These are phyloP conservation scores for Trypanosoma conorhini DNA, from an alignment of 208 protist genomes.

Conservation along the genomic window DNA sequence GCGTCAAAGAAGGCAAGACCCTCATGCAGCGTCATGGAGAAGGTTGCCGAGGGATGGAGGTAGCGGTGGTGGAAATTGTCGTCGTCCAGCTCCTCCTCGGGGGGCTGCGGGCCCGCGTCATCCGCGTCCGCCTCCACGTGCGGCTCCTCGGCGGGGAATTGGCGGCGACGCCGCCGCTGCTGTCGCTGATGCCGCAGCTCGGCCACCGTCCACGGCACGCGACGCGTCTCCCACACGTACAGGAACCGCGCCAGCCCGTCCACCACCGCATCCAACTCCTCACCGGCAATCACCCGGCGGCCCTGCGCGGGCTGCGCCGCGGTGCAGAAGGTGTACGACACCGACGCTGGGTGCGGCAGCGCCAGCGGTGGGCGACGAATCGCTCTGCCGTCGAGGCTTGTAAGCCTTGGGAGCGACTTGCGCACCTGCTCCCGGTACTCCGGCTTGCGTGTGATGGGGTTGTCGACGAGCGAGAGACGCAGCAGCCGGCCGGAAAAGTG, in stretches of 20 bases:
- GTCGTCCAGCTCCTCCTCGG: slow-evolving; percentile 74
- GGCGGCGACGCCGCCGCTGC: slow-evolving; percentile 1
- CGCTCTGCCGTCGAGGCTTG: slow-evolving; percentile 68
- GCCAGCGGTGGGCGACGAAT: slow-evolving; percentile 77
- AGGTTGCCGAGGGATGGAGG: slow-evolving; percentile 65
- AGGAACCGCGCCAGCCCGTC: slow-evolving; percentile 59
- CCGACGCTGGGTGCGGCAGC: slow-evolving; percentile 47
- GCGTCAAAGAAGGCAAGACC: slow-evolving; percentile 52
- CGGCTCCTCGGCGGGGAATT: not conserved
- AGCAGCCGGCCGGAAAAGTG: slow-evolving; percentile 73
- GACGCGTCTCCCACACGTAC: slow-evolving; percentile 79
- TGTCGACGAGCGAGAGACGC: slow-evolving; percentile 67
- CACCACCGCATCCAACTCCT: slow-evolving; percentile 44
- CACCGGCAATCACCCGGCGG: not conserved
- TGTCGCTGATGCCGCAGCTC: slow-evolving; percentile 30
- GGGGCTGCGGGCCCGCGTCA: not conserved
- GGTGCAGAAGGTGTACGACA: slow-evolving; percentile 39
- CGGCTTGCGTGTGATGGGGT: slow-evolving; percentile 86
- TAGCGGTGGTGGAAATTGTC: slow-evolving; percentile 87
- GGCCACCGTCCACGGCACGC: slow-evolving; percentile 59
- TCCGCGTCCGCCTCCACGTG: slow-evolving; percentile 3
- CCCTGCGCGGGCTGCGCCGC: not conserved
- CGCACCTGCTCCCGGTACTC: slow-evolving; percentile 89
- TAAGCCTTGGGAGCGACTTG: slow-evolving; percentile 67
- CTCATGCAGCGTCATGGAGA: slow-evolving; percentile 52